Percentiles rank a stretch among this genome's conserved stretches.
Conservation (phyloP, 2,329 filamentous ascomycete genomes). For the Talaromyces sp. region DNA sequence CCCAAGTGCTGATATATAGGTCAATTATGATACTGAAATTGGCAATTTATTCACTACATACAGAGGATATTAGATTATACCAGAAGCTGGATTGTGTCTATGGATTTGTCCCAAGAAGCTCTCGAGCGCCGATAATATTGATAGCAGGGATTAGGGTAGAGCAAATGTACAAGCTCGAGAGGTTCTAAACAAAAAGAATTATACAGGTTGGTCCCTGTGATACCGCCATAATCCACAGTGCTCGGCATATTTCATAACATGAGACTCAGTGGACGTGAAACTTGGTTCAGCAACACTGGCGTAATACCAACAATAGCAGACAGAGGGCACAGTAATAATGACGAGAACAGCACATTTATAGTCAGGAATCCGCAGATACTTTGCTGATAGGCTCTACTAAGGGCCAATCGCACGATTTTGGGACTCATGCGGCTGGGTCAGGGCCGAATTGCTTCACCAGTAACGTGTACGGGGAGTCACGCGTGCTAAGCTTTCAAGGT, state of each 20-base stretch:
- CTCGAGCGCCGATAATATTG: background rate
- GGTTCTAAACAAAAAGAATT: too few species aligned
- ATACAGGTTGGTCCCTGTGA: too few species aligned
- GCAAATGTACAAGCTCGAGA: background rate
- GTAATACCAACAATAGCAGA: background rate
- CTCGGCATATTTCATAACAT: background rate
- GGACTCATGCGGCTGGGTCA: too few species aligned
- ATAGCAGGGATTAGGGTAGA: background rate
- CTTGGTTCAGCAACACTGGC: too few species aligned
- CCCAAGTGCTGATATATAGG: too few species aligned
- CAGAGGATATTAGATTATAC: background rate
- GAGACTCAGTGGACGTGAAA: too few species aligned
- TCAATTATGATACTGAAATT: too few species aligned
- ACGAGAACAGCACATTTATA: background rate
- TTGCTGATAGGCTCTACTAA: background rate
- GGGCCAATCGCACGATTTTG: background rate
- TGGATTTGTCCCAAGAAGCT: background rate
- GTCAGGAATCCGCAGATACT: too few species aligned
- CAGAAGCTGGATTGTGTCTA: too few species aligned
- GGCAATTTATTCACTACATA: background rate
- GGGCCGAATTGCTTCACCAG: background rate
- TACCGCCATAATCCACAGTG: background rate
- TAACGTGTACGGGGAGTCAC: background rate
- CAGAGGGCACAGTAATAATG: background rate
- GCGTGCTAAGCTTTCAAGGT: background rate